Evolutionary conservation across 164 flowering plant genomes (phyloP).

Genomic region (Magnolia changhungtana): DNA sequence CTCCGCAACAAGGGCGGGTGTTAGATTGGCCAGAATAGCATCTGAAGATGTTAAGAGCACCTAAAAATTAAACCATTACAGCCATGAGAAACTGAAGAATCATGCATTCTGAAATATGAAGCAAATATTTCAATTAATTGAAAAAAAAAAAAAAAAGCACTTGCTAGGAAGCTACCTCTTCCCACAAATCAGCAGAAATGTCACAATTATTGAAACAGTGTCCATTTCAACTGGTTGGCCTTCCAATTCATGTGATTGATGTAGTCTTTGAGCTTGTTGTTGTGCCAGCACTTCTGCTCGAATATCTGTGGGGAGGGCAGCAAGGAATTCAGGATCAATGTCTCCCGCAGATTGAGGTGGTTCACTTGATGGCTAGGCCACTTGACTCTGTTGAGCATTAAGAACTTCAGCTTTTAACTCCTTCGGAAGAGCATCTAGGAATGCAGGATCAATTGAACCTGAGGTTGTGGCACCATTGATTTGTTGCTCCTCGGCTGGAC

Average conservation of each 20-base stretch:
- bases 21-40: slow-evolving; percentile 88
- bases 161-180: slow-evolving; percentile 57
- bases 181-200: slow-evolving; percentile 92
- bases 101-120: neutral
- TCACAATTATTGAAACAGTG: slow-evolving; percentile 74
- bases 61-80: slow-evolving; percentile 31
- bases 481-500: too few species aligned
- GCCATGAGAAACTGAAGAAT: neutral
- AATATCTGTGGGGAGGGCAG: slow-evolving; percentile 96
- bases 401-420: slow-evolving; percentile 95
- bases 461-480: slow-evolving; percentile 29
- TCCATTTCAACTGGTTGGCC: too few species aligned
- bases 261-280: slow-evolving; percentile 89
- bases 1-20: too few species aligned
- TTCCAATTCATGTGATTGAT: slow-evolving; percentile 72
- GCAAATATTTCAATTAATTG: neutral
- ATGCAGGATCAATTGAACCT: slow-evolving; percentile 88
- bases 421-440: slow-evolving; percentile 96
- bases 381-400: slow-evolving; percentile 83
- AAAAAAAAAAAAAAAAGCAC: neutral
- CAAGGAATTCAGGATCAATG: slow-evolving; percentile 99
- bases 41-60: slow-evolving; percentile 94
- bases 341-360: slow-evolving; percentile 71
- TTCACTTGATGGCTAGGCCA: slow-evolving; percentile 57
- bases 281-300: slow-evolving; percentile 95